These are phyloP conservation scores for Rhizophagus clarus DNA, from an alignment of 192 early-diverging fungal genomes.

Conservation along the genomic window DNA sequence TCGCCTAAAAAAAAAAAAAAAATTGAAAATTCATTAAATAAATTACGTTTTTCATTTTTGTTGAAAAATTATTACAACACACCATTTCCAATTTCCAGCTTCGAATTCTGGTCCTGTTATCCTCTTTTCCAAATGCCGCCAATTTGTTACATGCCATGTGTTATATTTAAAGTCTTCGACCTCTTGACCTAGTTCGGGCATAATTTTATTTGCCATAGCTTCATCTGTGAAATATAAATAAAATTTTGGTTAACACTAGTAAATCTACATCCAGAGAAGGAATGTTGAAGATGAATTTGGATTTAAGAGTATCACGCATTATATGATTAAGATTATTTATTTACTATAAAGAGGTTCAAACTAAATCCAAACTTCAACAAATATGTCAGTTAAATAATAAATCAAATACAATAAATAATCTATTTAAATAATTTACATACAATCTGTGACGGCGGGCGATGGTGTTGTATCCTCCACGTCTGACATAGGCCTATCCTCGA, in stretches of 20 bases:
- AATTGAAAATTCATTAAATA: no score
- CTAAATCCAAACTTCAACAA: not conserved
- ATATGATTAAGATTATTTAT: not conserved
- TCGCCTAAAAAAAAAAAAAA: slow-evolving; percentile 56
- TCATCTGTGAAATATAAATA: slow-evolving; percentile 36
- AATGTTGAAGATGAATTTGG: no score
- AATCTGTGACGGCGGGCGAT: slow-evolving; percentile 31
- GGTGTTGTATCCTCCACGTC: slow-evolving; percentile 32
- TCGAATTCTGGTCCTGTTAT: slow-evolving; percentile 53
- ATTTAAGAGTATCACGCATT: not conserved
- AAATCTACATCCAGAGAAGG: no score
- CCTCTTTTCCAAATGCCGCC: slow-evolving; percentile 44
- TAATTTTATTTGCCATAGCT: slow-evolving; percentile 43
- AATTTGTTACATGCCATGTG: slow-evolving; percentile 45
- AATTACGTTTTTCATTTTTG: no score
- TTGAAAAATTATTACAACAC: not conserved
- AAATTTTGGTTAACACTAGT: no score
- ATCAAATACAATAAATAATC: not conserved
- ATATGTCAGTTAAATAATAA: not conserved
- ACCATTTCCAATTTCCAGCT: slow-evolving; percentile 52
- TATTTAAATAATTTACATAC: slow-evolving; percentile 6
- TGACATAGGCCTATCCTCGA: slow-evolving; percentile 39
- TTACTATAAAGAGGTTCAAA: not conserved
- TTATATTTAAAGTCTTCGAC: slow-evolving; percentile 42
- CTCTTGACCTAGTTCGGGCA: slow-evolving; percentile 41